Percentiles rank a stretch among this genome's conserved stretches.
Conservation (phyloP, 108 stramenopile genomes). For the Craspedostauros australis region DNA sequence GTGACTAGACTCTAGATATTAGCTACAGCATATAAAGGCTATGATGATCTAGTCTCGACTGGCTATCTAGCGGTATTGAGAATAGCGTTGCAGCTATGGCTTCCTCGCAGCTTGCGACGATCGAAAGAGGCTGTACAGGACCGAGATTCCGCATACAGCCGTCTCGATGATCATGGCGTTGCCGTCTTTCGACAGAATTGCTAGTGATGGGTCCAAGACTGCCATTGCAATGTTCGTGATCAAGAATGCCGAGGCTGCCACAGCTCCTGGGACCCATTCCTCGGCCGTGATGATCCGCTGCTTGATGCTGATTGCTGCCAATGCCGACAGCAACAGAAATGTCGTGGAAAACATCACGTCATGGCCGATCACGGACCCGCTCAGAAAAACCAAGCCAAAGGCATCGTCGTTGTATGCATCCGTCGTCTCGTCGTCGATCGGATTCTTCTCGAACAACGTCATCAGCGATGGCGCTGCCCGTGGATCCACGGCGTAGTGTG, state of each 20-base stretch:
- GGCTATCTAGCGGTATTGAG: too few relatives aligned
- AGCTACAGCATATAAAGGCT: too few relatives aligned
- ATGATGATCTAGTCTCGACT: too few relatives aligned
- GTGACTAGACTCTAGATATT: too few relatives aligned
- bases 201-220: background rate
- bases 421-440: too few relatives aligned
- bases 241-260: constrained; percentile 8
- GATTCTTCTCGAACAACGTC: too few relatives aligned
- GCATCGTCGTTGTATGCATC: constrained; percentile 73
- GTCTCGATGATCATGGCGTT: background rate
- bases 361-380: constrained; percentile 23
- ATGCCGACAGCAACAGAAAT: constrained; percentile 32
- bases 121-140: constrained; percentile 7
- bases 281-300: constrained; percentile 3
- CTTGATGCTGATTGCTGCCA: constrained; percentile 27
- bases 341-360: constrained; percentile 34
- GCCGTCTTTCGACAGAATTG: background rate
- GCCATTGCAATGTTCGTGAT: constrained; percentile 1
- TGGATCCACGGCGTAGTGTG: too few relatives aligned
- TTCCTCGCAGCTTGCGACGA: too few relatives aligned
- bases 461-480: too few relatives aligned
- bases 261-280: constrained; percentile 11
- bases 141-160: constrained; percentile 4
- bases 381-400: constrained; percentile 47
- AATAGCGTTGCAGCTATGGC: too few relatives aligned